Conservation (phyloP, 768 basidiomycete genomes). For the Lepiota venenata region DNA sequence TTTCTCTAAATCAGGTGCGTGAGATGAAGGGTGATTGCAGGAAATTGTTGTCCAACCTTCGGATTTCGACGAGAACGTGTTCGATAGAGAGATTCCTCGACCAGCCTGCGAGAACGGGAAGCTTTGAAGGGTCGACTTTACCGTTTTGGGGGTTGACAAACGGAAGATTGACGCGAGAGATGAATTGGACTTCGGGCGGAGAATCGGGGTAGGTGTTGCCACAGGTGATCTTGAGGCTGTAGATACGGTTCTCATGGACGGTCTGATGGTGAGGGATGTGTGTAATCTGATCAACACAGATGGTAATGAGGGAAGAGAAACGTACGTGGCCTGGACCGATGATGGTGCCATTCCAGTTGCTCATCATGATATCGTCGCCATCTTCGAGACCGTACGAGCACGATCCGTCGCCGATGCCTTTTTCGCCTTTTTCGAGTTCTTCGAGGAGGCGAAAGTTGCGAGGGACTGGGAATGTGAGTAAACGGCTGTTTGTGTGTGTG, state of each 20-base stretch:
- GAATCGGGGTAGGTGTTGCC: constrained; percentile 70
- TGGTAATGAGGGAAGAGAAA: constrained; percentile 14
- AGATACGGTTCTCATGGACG: constrained; percentile 98
- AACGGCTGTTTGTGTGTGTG: not conserved
- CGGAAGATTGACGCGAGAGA: constrained; percentile 90
- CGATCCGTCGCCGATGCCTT: constrained; percentile 97
- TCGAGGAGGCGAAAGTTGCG: constrained; percentile 96
- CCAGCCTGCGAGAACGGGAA: constrained; percentile 78
- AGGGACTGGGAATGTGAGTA: constrained; percentile 57
- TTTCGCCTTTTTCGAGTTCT: constrained; percentile 99
- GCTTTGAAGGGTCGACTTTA: constrained; percentile 68
- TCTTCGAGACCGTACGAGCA: constrained; percentile 97
- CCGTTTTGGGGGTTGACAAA: constrained; percentile 80
- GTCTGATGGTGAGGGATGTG: constrained; percentile 55
- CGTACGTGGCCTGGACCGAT: constrained; percentile 96
- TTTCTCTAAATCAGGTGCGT: constrained; percentile 85
- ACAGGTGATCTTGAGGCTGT: constrained; percentile 89
- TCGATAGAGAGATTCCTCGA: constrained; percentile 76
- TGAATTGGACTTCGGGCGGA: constrained; percentile 80
- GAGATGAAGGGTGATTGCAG: too few species aligned
- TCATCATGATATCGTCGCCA: constrained; percentile 95
- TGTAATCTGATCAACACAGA: too few species aligned
- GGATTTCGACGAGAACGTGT: constrained; percentile 87
- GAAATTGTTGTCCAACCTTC: too few species aligned
- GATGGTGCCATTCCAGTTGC: constrained; percentile 98